Evolutionary conservation across 2,329 filamentous ascomycete genomes (phyloP), one percentile per base, ranked within the genome.

Genomic region (Ophioceras dolichostomum): DNA sequence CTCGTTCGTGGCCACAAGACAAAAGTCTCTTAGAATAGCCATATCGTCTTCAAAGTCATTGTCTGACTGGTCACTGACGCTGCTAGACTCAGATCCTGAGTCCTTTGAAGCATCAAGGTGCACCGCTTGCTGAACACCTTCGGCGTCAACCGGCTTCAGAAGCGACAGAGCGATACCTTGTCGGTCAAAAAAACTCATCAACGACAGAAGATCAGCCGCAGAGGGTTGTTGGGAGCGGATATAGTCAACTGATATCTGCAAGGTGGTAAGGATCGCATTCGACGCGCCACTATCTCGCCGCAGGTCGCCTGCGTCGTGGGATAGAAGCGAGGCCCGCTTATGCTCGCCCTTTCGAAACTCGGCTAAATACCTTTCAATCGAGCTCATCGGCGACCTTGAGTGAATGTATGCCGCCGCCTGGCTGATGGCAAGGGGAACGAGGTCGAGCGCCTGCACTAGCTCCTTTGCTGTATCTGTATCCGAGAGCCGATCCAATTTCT

Each of bases 131-230:
- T 7, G 13, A 10, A 41, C 41, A 24, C 41, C 32, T 10, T 13
- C 28, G 10, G 34, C 27, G 8, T 40, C 38, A 28, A 40, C 14
- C 6, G 36, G 9, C 12, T 36, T 39, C 29, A 65, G 38, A 14
- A 60, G 38, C 12, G 22, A 43, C 20, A 55, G 51, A 0, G 58
- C 57, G 19, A 68, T 64, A 7, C 53, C 57, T 43, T 32, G 6
- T 7, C 16, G 12, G 18, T 32, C 18, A 17, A 32, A 32, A 17
- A 32, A 32, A 17, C 30, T 32, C 16, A 32, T 19, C 7, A 32
- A 17, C 7, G 30, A 32, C 19, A 32, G 30, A 7, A 32, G 16
- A 32, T 19, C 30, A 5, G 30, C 30, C 14, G 30, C 16, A 9
- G 30, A 32, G 12, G 8, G 30, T 18, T 17, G 6, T 19, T 19